Evolutionary conservation across 768 basidiomycete genomes (phyloP).

Genomic region (Leucocoprinus leucothites): DNA sequence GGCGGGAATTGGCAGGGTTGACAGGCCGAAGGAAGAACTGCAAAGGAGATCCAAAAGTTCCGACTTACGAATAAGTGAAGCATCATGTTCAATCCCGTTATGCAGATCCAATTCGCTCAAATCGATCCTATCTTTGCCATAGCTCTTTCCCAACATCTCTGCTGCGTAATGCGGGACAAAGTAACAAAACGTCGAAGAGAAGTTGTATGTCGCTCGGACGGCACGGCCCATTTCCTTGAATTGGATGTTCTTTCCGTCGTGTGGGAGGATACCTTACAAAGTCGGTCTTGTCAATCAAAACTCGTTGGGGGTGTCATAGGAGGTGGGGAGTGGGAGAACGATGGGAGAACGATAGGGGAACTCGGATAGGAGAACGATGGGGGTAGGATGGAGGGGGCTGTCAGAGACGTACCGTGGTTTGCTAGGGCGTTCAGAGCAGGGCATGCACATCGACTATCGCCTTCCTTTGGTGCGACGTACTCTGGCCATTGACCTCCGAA

Average conservation of each 20-base stretch:
- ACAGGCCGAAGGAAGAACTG: no score
- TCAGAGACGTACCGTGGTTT: conserved; percentile 64
- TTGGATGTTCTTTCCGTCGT: conserved; percentile 62
- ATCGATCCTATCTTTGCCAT: conserved; percentile 57
- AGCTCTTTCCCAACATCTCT: conserved; percentile 50
- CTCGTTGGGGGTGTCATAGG: no score
- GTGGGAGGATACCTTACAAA: conserved; percentile 56
- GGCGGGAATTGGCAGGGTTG: background rate
- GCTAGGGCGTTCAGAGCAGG: conserved; percentile 78
- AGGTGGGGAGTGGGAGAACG: conserved; percentile 10
- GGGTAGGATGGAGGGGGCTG: no score
- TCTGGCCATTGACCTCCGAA: conserved; percentile 66
- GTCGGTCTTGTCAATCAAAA: background rate
- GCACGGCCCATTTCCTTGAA: conserved; percentile 46
- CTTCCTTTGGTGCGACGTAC: conserved; percentile 50
- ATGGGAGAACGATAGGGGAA: no score
- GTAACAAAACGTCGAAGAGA: conserved; percentile 60
- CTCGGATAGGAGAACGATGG: no score
- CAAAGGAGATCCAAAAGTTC: no score
- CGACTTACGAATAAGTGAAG: conserved; percentile 52
- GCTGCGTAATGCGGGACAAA: conserved; percentile 65
- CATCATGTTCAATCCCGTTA: conserved; percentile 75
- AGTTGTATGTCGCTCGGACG: conserved; percentile 63
- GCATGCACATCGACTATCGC: conserved; percentile 70
- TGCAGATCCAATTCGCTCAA: conserved; percentile 66